Conservation (phyloP, 768 basidiomycete genomes). For the Naganishia randhawae region DNA sequence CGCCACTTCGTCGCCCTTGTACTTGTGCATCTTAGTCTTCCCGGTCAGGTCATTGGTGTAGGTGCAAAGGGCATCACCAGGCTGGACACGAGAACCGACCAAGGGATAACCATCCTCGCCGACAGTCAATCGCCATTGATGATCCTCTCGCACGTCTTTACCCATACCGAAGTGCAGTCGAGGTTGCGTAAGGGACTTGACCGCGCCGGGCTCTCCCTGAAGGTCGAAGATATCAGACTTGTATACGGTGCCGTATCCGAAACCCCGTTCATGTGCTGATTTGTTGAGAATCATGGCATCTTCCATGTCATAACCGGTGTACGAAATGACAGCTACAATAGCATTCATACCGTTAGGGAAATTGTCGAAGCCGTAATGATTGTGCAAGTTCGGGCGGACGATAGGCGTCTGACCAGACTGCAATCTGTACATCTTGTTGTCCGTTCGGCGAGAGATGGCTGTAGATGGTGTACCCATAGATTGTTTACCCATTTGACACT, state of each 20-base stretch:
- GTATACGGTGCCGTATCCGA: constrained; percentile 93
- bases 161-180: constrained; percentile 86
- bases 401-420: constrained; percentile 93
- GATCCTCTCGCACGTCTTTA: constrained; percentile 61
- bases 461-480: constrained; percentile 98
- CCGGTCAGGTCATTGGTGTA: constrained; percentile 82
- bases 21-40: constrained; percentile 80
- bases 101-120: constrained; percentile 81
- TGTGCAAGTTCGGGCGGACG: constrained; percentile 85
- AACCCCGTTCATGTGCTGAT: constrained; percentile 95
- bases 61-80: constrained; percentile 78
- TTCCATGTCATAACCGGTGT: constrained; percentile 99
- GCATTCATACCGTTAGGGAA: constrained; percentile 99
- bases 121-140: constrained; percentile 56
- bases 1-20: constrained; percentile 90
- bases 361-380: constrained; percentile 94
- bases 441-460: constrained; percentile 82
- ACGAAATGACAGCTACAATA: constrained; percentile 98
- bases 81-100: constrained; percentile 64
- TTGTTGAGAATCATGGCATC: constrained; percentile 99
- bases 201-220: constrained; percentile 68
- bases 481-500: constrained; percentile 99
- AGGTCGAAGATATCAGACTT: constrained; percentile 90
- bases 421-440: constrained; percentile 95
- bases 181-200: constrained; percentile 58